A percentile compares a stretch with the other conserved stretches of the same genome.
Conservation (phyloP, 129 eudicot species). For the Tanacetum coccineum region DNA sequence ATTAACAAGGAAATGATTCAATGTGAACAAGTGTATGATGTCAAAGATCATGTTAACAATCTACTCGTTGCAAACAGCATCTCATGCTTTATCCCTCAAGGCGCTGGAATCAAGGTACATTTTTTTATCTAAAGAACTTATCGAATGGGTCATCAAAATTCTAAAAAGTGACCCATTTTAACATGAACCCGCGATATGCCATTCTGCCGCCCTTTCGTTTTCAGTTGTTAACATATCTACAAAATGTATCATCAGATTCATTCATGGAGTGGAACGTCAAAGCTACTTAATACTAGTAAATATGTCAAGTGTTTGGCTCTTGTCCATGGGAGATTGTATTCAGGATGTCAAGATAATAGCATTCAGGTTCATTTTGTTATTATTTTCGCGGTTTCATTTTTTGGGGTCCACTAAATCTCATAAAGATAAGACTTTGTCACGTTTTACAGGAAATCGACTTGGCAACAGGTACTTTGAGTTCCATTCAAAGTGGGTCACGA, state of each 20-base stretch:
- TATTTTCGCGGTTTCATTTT: not conserved
- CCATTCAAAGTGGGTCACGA: conserved; percentile 66
- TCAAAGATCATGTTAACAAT: conserved; percentile 72
- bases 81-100: conserved; percentile 79
- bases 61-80: conserved; percentile 64
- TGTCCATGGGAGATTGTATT: conserved; percentile 65
- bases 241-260: conserved; percentile 46
- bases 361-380: conserved; percentile 41
- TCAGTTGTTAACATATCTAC: not conserved
- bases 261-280: conserved; percentile 75
- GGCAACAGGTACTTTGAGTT: conserved; percentile 62
- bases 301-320: conserved; percentile 68
- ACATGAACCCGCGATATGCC: too few species aligned
- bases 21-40: conserved; percentile 65
- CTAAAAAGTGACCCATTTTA: too few species aligned
- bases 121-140: not conserved
- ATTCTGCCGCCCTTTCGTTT: not conserved
- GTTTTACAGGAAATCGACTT: conserved; percentile 63
- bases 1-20: conserved; percentile 44
- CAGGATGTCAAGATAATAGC: conserved; percentile 80
- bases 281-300: conserved; percentile 54
- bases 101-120: conserved; percentile 68
- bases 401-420: not conserved
- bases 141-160: too few species aligned
- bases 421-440: conserved; percentile 7